Base-by-base conservation (phyloP, 768 basidiomycete genomes). In the Crassisporium funariophilum region DNA sequence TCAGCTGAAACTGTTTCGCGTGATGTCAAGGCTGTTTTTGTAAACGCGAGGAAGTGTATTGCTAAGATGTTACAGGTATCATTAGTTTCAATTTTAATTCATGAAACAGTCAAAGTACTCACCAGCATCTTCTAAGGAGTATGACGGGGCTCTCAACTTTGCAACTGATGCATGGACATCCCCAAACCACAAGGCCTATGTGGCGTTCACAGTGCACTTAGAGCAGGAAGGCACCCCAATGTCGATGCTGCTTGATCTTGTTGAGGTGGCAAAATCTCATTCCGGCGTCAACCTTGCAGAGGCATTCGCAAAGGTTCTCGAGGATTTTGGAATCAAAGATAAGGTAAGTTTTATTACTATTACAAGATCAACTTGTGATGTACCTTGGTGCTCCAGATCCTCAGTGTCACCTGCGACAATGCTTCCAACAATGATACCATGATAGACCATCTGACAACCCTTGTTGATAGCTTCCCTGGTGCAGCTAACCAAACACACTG, bases 261-360 rank as follows among this genome's bases (percentile, higher is more conserved):
- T 71, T 19, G 72, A 76, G 47, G 64, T 75, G 4, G 42, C 54
- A 0, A 20, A 53, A 34, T 69, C 67, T 0, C 70, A 76, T 44
- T 50, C 55, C 1, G 62, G 72, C 4, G 11, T 57, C 1, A 69
- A 68, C 15, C 56, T 76, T 9, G 71, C 71, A 0, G 31, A 24
- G 0, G 69, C 63, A 17, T 70, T 73, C 49, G 52, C 50, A 2
- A 33, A 55, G 9, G 54, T 73, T 2, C 60, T 72, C 1, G 43
- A 67, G 2, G 65, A 68, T 5, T 74, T 64, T 48, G 65, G 63
- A 0, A 64, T 76, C 29, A 46, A 45, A 17, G 50, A 65, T 4
- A 69, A 70, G 62, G 70, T 70, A 15, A 41, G 52, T 29, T 7
- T 50, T 13, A 35, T 38, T 41, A 33, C 33, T 27, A 7, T 33